Evolutionary conservation across 768 basidiomycete species (phyloP), one percentile per base, ranked within the genome.

Genomic region (Leccinum olivaceopallidum): DNA sequence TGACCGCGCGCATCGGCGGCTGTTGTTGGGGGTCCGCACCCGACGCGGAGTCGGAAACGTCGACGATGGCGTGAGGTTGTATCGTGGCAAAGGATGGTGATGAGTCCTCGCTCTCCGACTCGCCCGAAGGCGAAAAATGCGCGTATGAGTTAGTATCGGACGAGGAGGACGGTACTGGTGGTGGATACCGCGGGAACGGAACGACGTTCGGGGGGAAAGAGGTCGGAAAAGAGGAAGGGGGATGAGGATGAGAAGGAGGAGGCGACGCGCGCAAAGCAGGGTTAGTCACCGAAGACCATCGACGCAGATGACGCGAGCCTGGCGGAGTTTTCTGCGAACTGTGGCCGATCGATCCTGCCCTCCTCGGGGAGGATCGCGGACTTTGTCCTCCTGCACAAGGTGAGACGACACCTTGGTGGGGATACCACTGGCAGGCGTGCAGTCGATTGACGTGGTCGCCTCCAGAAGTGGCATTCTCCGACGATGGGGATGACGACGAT

Each of bases 361-460:
- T 70, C 62, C 64, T 71, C 42, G 60, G 69, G 69, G 63, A 72
- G 68, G 69, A 72, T 67, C 69, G 69, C 69, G 69, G 69, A 71
- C 69, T 71, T 71, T 59, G 70, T 44, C n/a, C 42, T 10, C 67
- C 57, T 60, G 65, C n/a, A 62, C 56, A 48, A 59, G 63, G 56
- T n/a, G 32, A 12, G 55, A 59, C 61, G 26, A 49, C 42, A 44
- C 42, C 42, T 44, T 44, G 14, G 28, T 67, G 69, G 36, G 63
- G 53, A 62, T 69, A 65, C 65, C 70, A 26, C 26, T 26, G 26
- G 26, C 26, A 70, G 49, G 48, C 34, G 51, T 69, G 68, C 44
- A 34, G 58, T 48, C 63, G 65, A 44, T 56, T 65, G 58, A 63
- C 44, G 56, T 58, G 58, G 60, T 70, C 69, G 26, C 42, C 42